These are phyloP conservation scores for Miscanthus lutarioriparius DNA, from an alignment of 176 grass and related monocot species.

Conservation along the genomic window DNA sequence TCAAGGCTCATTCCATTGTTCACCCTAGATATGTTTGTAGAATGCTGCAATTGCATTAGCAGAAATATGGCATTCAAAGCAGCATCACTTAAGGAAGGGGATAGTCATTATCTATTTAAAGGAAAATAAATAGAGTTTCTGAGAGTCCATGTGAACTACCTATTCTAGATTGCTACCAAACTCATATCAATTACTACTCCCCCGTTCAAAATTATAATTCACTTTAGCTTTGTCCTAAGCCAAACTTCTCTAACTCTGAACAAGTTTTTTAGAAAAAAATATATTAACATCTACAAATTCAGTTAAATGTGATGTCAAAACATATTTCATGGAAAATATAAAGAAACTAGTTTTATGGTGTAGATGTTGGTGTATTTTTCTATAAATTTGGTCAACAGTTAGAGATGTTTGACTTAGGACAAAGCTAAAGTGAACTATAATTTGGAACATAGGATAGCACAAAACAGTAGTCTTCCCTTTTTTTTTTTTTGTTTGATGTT, in stretches of 20 bases:
- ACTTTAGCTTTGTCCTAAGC: neutral
- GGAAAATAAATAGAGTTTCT: neutral
- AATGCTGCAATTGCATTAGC: slow-evolving; percentile 33
- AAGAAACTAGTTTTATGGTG: neutral
- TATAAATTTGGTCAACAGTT: neutral
- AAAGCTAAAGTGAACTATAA: neutral
- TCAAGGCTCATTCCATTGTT: slow-evolving; percentile 87
- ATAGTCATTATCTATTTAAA: neutral
- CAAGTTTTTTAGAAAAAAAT: neutral
- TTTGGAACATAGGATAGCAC: neutral
- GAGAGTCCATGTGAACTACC: neutral
- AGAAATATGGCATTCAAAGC: slow-evolving; percentile 33
- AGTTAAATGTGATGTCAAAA: neutral
- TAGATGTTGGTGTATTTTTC: neutral
- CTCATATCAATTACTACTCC: neutral
- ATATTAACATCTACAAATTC: neutral
- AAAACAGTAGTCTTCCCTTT: neutral
- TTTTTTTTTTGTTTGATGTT: neutral
- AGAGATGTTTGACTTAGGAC: neutral
- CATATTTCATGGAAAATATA: neutral
- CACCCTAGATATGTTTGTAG: slow-evolving; percentile 58
- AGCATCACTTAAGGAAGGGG: neutral
- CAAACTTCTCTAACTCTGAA: neutral
- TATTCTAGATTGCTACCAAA: neutral
- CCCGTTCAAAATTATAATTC: neutral